Conservation (phyloP, 2,329 filamentous ascomycete genomes). For the Penicillium sp. region DNA sequence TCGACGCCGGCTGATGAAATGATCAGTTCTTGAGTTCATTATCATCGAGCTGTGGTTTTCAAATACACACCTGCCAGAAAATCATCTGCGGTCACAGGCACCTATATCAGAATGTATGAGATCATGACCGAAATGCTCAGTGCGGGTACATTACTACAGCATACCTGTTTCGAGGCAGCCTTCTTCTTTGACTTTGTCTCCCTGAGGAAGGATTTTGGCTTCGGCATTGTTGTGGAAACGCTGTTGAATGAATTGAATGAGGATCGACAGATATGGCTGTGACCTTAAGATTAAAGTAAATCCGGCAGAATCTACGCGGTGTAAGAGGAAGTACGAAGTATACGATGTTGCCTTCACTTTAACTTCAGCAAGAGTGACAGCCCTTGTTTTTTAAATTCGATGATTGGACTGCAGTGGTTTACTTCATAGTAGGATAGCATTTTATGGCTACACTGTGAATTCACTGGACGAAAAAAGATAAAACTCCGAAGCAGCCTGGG, state of each 20-base stretch:
- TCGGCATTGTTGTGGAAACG: conserved; percentile 35
- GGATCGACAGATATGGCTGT: neutral
- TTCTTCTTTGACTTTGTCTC: conserved; percentile 47
- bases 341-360: neutral
- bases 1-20: conserved; percentile 58
- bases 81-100: conserved; percentile 64
- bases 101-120: conserved; percentile 34
- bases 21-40: neutral
- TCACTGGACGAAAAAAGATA: too few species aligned
- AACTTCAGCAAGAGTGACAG: too few species aligned
- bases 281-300: conserved; percentile 6
- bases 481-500: neutral
- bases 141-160: neutral
- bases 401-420: neutral
- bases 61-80: conserved; percentile 57
- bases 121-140: neutral
- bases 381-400: too few species aligned
- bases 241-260: neutral
- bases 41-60: neutral
- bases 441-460: too few species aligned
- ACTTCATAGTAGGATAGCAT: neutral
- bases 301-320: conserved; percentile 11
- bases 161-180: conserved; percentile 38
- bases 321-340: neutral
- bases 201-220: conserved; percentile 41